These are phyloP conservation scores for Lactarius trivialis DNA, from an alignment of 768 basidiomycete species.

Conservation along the genomic window DNA sequence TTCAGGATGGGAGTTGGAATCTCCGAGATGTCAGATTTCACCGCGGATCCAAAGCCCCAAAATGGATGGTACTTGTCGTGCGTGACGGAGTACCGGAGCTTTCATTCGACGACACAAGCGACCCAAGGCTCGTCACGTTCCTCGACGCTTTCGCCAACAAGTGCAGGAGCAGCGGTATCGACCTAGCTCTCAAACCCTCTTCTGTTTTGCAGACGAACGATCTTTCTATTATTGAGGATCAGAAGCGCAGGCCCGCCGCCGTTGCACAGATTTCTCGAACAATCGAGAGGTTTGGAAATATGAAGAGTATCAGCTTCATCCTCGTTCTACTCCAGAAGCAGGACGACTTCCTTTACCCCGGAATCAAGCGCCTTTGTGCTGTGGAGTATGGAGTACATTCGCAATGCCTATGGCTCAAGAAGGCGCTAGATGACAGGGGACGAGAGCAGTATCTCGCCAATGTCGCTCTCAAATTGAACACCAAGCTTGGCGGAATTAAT, in stretches of 20 bases:
- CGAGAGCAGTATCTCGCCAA: slow-evolving; percentile 82
- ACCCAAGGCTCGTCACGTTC: slow-evolving; percentile 38
- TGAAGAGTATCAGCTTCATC: slow-evolving; percentile 51
- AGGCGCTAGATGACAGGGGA: slow-evolving; percentile 49
- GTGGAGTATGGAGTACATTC: slow-evolving; percentile 69
- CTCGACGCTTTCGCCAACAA: slow-evolving; percentile 50
- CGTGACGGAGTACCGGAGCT: slow-evolving; percentile 37
- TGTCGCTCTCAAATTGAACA: slow-evolving; percentile 75
- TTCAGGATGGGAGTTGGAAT: slow-evolving; percentile 68
- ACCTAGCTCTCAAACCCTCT: slow-evolving; percentile 20
- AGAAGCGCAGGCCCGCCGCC: slow-evolving; percentile 33
- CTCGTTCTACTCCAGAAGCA: slow-evolving; percentile 62
- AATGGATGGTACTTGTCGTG: slow-evolving; percentile 66
- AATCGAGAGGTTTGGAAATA: slow-evolving; percentile 22
- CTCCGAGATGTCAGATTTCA: slow-evolving; percentile 67
- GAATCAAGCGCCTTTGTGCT: slow-evolving; percentile 72
- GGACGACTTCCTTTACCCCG: slow-evolving; percentile 75
- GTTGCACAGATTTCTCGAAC: slow-evolving; percentile 30
- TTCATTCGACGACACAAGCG: slow-evolving; percentile 37
- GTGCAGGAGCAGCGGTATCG: slow-evolving; percentile 54
- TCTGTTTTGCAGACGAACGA: neutral
- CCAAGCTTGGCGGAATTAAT: slow-evolving; percentile 77
- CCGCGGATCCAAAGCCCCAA: slow-evolving; percentile 40
- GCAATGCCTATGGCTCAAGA: slow-evolving; percentile 60
- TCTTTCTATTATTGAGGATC: slow-evolving; percentile 35